Percentiles rank a stretch among this genome's conserved stretches.
These are phyloP conservation scores for Quillaja saponaria DNA, from an alignment of 306 rosid species.

Conservation along the genomic window DNA sequence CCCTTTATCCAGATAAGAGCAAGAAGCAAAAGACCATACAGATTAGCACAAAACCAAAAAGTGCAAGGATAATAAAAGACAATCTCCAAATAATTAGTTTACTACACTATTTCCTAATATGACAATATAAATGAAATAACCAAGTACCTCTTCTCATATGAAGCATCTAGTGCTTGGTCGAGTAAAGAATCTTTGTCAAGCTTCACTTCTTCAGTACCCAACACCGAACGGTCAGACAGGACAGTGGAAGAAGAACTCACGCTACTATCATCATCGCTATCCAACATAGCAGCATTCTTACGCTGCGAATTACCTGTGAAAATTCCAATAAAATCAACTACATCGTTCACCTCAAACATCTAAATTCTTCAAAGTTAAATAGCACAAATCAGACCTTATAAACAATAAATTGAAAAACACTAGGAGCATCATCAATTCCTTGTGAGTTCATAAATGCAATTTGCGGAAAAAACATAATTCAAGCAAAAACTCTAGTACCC, in stretches of 20 bases:
- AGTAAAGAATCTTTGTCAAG: constrained; percentile 68
- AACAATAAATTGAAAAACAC: neutral
- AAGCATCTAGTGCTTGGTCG: constrained; percentile 84
- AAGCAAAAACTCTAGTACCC: too few relatives aligned
- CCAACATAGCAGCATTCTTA: constrained; percentile 63
- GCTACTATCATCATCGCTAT: constrained; percentile 85
- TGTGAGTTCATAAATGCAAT: too few relatives aligned
- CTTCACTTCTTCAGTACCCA: constrained; percentile 60
- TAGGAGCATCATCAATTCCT: neutral
- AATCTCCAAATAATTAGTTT: neutral
- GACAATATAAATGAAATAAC: neutral
- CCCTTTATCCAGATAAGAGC: constrained; percentile 47
- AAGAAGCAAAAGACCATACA: neutral
- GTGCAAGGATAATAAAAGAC: too few relatives aligned
- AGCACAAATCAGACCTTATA: neutral
- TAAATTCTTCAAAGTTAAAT: neutral
- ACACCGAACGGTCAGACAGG: constrained; percentile 59
- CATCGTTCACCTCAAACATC: neutral
- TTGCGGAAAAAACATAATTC: too few relatives aligned
- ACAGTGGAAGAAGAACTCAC: constrained; percentile 74
- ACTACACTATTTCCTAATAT: too few relatives aligned
- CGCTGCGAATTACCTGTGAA: constrained; percentile 73
- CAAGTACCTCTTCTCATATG: constrained; percentile 78
- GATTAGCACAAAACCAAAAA: neutral
- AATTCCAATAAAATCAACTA: neutral